Evolutionary conservation across 1,284 basidiomycete species (phyloP), one percentile per base, ranked within the genome.

Genomic region (Malassezia obtusa): DNA sequence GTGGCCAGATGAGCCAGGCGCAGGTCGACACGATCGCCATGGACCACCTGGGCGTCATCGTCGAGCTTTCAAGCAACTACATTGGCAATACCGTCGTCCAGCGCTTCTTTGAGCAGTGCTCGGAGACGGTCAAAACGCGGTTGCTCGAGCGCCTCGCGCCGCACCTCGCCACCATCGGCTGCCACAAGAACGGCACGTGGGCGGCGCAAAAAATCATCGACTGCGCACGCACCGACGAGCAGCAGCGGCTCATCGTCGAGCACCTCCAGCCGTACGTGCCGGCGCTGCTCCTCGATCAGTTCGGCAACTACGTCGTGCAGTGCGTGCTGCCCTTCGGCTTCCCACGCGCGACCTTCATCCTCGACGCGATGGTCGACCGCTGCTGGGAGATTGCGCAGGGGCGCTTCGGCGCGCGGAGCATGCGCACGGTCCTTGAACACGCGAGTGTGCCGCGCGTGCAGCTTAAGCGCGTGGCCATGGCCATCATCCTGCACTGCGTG

Each of bases 121-220:
- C 87, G 19, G 77, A 84, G 33, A 75, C 69, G 2, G 83, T 89
- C 44, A 82, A 91, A 63, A 80, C 87, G 60, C 82, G 83, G 15
- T 90, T 98, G 87, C 79, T 99, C 40, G 89, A 96, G 69, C 84
- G 89, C 41, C 85, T 98, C 55, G 83, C 85, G 2, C 94, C 94
- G 48, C 87, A 94, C 74, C 79, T 99, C 22, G 94, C 92, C 24
- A 89, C 89, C 81, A 94, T 96, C 62, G 94, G 94, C 45, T 90
- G 92, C 47, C 94, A 99, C 79, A 98, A 98, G 79, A 98, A 98
- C 67, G 94, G 94, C 35, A 99, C 94, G 0, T 98, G 94, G 94
- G 92, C 94, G 0, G 92, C 91, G 2, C 94, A 98, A 76, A 70
- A 75, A 80, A 92, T 96, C 71, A 96, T 98, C 62, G 91, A 96